These are phyloP conservation scores for Chalaropsis ovoidea DNA, from an alignment of 2,329 filamentous ascomycete genomes.

Conservation along the genomic window DNA sequence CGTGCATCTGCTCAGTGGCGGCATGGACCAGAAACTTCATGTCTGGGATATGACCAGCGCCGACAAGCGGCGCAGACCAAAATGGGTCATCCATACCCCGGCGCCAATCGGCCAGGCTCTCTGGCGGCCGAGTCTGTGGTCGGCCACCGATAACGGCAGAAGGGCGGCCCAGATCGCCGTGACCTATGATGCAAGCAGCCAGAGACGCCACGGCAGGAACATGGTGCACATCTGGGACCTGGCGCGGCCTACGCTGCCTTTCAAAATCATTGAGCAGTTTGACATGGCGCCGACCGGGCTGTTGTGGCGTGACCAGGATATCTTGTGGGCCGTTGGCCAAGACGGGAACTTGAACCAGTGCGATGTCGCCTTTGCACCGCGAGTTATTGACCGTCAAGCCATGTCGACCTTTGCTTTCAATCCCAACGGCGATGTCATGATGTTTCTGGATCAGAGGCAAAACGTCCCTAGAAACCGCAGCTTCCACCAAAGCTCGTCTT, in stretches of 20 bases:
- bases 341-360: conserved; percentile 55
- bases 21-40: conserved; percentile 50
- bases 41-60: conserved; percentile 56
- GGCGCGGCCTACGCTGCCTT: conserved; percentile 56
- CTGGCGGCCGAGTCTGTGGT: conserved; percentile 57
- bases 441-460: conserved; percentile 51
- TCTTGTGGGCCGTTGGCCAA: conserved; percentile 55
- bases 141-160: conserved; percentile 50
- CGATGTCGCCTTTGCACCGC: conserved; percentile 54
- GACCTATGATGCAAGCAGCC: conserved; percentile 48
- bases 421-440: conserved; percentile 47
- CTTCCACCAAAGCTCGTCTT: background rate
- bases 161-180: conserved; percentile 53
- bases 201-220: conserved; percentile 46
- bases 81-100: conserved; percentile 51
- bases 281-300: conserved; percentile 47
- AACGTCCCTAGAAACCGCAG: conserved; percentile 27
- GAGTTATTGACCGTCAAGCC: conserved; percentile 52
- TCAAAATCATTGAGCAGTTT: conserved; percentile 54
- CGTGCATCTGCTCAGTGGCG: conserved; percentile 53
- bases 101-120: conserved; percentile 49
- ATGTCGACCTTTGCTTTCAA: conserved; percentile 54
- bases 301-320: conserved; percentile 54
- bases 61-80: conserved; percentile 55
- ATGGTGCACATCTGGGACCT: conserved; percentile 59